A percentile compares a stretch with the other conserved stretches of the same genome.
Conservation (phyloP, 2,329 filamentous ascomycete genomes). For the Cercospora berteroae region DNA sequence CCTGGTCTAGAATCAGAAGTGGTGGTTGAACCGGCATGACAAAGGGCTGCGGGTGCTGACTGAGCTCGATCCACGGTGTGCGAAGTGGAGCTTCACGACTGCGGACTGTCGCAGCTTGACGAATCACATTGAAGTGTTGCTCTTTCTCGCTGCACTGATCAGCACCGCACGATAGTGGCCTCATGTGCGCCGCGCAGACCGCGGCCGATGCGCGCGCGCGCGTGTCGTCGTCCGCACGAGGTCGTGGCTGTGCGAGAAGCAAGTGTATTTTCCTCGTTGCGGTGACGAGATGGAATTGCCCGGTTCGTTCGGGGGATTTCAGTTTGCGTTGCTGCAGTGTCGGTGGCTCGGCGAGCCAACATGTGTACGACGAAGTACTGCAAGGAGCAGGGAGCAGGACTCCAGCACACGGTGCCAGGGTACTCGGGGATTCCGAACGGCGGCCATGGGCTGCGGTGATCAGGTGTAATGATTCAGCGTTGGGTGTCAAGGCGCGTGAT, state of each 20-base stretch:
- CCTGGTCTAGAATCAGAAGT: background rate
- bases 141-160: background rate
- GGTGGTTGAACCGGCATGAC: background rate
- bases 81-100: background rate
- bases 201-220: background rate
- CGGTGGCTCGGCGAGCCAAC: background rate
- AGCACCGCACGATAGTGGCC: background rate
- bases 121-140: background rate
- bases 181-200: background rate
- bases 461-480: background rate
- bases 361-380: background rate
- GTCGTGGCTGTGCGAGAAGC: background rate
- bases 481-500: background rate
- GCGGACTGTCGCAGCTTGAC: background rate
- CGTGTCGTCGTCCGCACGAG: background rate
- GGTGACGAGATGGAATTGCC: background rate
- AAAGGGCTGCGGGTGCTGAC: background rate
- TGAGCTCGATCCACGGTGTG: background rate
- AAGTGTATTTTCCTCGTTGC: background rate
- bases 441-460: background rate
- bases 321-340: background rate
- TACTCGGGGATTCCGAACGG: background rate
- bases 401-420: background rate
- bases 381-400: background rate
- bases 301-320: background rate